Conservation (phyloP, 2,329 filamentous ascomycete genomes). For the Colletotrichum cordylinicola region DNA sequence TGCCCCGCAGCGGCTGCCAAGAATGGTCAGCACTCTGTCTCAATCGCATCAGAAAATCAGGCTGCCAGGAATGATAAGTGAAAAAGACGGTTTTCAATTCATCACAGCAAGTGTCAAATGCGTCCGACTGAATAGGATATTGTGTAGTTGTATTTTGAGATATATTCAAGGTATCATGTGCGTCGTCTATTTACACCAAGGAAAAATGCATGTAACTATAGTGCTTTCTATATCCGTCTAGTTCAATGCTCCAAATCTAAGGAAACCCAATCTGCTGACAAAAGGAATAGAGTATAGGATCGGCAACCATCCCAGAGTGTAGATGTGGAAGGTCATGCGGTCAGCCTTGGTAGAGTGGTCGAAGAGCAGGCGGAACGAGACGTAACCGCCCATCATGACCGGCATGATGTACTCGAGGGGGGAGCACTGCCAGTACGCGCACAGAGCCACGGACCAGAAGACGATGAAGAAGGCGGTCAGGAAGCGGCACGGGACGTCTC, state of each 20-base stretch:
- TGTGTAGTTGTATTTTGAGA: not conserved
- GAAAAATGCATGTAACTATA: not conserved
- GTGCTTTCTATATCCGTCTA: not conserved
- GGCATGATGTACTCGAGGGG: not conserved
- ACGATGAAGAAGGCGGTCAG: constrained; percentile 20
- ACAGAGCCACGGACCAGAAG: constrained; percentile 21
- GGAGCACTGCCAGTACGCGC: not conserved
- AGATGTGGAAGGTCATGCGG: not conserved
- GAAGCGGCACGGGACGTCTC: constrained; percentile 26
- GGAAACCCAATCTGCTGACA: not conserved
- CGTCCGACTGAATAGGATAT: not conserved
- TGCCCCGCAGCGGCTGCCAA: no score
- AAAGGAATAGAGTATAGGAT: not conserved
- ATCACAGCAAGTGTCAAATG: not conserved
- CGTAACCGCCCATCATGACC: not conserved
- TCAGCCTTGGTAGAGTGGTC: not conserved
- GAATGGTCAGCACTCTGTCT: not conserved
- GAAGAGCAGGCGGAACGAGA: not conserved
- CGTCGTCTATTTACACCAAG: not conserved
- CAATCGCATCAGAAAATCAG: not conserved
- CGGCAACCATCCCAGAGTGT: not conserved
- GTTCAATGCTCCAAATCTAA: not conserved
- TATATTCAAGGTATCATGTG: not conserved
- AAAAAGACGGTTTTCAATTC: rapidly evolving
- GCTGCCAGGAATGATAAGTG: not conserved